Percentiles rank a stretch among this genome's conserved stretches.
These are phyloP conservation scores for Umbelopsis sp. DNA, from an alignment of 371 early-diverging fungal species.

Conservation along the genomic window DNA sequence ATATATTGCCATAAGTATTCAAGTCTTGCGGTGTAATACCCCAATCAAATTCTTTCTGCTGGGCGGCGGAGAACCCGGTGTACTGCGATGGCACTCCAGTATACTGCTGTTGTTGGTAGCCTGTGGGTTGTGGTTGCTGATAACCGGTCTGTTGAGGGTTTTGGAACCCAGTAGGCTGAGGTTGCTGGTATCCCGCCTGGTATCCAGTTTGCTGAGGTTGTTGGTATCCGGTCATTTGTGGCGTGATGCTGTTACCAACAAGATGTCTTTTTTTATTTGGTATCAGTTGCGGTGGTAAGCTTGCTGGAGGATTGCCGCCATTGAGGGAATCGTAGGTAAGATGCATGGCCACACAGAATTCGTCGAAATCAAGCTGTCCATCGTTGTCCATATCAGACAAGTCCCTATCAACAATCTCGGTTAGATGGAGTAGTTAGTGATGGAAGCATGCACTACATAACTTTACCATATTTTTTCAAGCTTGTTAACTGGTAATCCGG, in stretches of 20 bases:
- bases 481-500: constrained; percentile 67
- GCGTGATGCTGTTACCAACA: constrained; percentile 28
- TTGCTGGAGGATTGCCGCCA: constrained; percentile 62
- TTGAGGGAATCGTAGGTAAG: constrained; percentile 72
- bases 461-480: constrained; percentile 76
- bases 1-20: constrained; percentile 68
- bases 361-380: constrained; percentile 86
- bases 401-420: constrained; percentile 54
- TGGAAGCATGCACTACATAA: background rate
- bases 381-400: constrained; percentile 90
- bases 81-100: constrained; percentile 27
- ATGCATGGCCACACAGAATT: constrained; percentile 87
- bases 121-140: constrained; percentile 37
- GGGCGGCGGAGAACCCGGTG: constrained; percentile 30
- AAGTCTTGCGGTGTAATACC: constrained; percentile 74
- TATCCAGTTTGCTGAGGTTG: constrained; percentile 33
- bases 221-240: constrained; percentile 39
- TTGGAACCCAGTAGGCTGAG: constrained; percentile 30
- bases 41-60: constrained; percentile 71
- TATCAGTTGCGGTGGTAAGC: constrained; percentile 57
- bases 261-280: constrained; percentile 46
- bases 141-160: constrained; percentile 49
- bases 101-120: constrained; percentile 27
- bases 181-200: constrained; percentile 28
- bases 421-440: constrained; percentile 1